Evolutionary conservation across 73 alveolate genomes (phyloP).

Genomic region (Paramecium octaurelia): DNA sequence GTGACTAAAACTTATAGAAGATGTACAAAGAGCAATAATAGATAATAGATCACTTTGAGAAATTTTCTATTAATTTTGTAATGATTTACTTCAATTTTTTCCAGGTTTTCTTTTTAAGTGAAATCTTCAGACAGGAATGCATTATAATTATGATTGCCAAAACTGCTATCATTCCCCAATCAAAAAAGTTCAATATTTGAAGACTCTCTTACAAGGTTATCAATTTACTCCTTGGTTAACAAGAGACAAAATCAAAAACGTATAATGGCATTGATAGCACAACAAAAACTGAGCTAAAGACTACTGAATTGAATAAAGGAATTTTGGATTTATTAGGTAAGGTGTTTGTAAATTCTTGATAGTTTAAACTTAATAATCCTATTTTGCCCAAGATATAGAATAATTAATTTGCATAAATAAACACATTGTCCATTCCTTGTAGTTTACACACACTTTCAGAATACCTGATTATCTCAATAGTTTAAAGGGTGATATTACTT

Average conservation of each 20-base stretch:
- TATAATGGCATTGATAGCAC: constrained; percentile 40
- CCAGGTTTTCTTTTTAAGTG: not conserved
- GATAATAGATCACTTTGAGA: not conserved
- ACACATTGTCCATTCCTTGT: not conserved
- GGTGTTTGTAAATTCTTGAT: constrained; percentile 24
- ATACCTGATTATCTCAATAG: constrained; percentile 14
- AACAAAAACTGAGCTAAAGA: not conserved
- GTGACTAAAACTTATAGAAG: not conserved
- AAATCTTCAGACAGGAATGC: not conserved
- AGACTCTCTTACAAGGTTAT: not conserved
- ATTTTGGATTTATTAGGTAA: not conserved
- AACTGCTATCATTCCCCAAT: not conserved
- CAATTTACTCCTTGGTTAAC: not conserved
- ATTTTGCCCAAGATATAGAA: not conserved
- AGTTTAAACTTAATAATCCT: constrained; percentile 23
- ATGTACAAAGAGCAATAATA: not conserved
- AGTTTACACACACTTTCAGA: not conserved
- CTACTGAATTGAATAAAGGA: not conserved
- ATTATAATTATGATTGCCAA: not conserved
- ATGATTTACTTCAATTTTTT: not conserved
- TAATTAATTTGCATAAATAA: not conserved
- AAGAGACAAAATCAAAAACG: not conserved
- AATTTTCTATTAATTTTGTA: not conserved
- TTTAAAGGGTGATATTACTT: not conserved
- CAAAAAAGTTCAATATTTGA: not conserved